These are phyloP conservation scores for Celoporthe dispersa DNA, from an alignment of 2,329 filamentous ascomycete species.

Conservation along the genomic window DNA sequence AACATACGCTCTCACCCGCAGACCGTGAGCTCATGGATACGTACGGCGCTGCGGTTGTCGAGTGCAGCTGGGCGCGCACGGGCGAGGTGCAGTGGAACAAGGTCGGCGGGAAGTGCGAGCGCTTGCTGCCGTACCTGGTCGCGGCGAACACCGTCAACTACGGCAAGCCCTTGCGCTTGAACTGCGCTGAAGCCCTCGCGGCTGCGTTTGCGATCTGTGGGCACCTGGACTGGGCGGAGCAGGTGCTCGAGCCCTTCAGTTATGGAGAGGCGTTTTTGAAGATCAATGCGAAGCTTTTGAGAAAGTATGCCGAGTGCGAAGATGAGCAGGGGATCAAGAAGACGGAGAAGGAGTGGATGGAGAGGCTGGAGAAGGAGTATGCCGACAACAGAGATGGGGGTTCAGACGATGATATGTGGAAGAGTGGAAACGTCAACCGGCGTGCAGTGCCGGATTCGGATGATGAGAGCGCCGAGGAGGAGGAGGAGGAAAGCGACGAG, in stretches of 20 bases:
- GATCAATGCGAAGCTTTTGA: slow-evolving; percentile 84
- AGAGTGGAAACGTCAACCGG: slow-evolving; percentile 85
- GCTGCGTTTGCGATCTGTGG: slow-evolving; percentile 94
- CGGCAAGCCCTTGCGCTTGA: slow-evolving; percentile 90
- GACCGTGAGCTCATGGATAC: slow-evolving; percentile 82
- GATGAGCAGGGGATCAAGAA: slow-evolving; percentile 83
- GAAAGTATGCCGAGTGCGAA: slow-evolving; percentile 81
- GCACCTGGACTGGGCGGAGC: slow-evolving; percentile 85
- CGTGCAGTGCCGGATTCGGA: slow-evolving; percentile 48
- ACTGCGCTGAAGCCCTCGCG: slow-evolving; percentile 93
- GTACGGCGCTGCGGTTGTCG: slow-evolving; percentile 92
- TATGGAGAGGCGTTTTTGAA: slow-evolving; percentile 89
- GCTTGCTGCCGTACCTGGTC: slow-evolving; percentile 90
- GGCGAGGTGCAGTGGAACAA: slow-evolving; percentile 88
- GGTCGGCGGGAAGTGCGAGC: slow-evolving; percentile 92
- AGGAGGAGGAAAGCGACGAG: slow-evolving; percentile 50
- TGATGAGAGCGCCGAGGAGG: slow-evolving; percentile 54
- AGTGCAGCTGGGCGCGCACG: slow-evolving; percentile 95
- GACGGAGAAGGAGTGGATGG: slow-evolving; percentile 86
- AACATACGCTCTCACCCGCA: slow-evolving; percentile 79
- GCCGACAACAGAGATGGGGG: slow-evolving; percentile 72
- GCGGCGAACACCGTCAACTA: slow-evolving; percentile 98
- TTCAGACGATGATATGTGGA: slow-evolving; percentile 80
- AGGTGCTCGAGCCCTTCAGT: slow-evolving; percentile 80
- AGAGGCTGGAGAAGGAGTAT: slow-evolving; percentile 88